A percentile compares a stretch with the other conserved stretches of the same genome.
Evolutionary conservation across 805 yeast species (phyloP).

Genomic region (Vanderwaltozyma tropicalis): DNA sequence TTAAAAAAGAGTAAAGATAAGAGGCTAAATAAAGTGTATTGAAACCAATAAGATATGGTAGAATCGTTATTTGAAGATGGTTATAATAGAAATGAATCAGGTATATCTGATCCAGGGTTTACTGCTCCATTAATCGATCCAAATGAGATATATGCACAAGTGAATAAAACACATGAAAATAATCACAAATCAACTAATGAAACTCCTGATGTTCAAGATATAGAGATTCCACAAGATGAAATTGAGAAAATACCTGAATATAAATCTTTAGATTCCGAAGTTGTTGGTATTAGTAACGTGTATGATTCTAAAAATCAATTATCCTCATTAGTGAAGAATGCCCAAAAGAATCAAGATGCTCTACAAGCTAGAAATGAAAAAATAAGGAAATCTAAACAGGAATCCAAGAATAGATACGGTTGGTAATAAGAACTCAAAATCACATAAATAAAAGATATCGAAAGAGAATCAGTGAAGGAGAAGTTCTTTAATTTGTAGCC

Average conservation of each 20-base stretch:
- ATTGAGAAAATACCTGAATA: background rate
- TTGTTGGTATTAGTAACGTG: constrained; percentile 6
- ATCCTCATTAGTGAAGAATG: constrained; percentile 10
- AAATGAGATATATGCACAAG: background rate
- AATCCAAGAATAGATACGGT: constrained; percentile 12
- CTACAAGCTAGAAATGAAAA: constrained; percentile 5
- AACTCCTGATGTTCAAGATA: background rate
- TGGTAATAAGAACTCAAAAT: constrained; percentile 4
- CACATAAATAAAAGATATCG: too few relatives aligned
- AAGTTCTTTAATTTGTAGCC: too few relatives aligned
- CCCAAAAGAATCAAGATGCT: constrained; percentile 4
- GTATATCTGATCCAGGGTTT: background rate
- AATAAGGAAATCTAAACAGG: constrained; percentile 5
- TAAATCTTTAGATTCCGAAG: background rate
- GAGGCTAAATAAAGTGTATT: too few relatives aligned
- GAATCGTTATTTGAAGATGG: constrained; percentile 1
- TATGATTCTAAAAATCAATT: constrained; percentile 14
- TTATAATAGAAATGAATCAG: background rate
- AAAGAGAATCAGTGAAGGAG: too few relatives aligned
- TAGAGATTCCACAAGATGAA: background rate
- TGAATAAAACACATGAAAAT: background rate
- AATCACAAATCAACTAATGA: background rate
- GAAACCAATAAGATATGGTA: too few relatives aligned
- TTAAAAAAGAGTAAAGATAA: too few relatives aligned
- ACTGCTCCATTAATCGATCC: constrained; percentile 1